phyloP scores from a whole-genome alignment of 2,329 filamentous ascomycete species.

The Xylariaceae sp. region DNA sequence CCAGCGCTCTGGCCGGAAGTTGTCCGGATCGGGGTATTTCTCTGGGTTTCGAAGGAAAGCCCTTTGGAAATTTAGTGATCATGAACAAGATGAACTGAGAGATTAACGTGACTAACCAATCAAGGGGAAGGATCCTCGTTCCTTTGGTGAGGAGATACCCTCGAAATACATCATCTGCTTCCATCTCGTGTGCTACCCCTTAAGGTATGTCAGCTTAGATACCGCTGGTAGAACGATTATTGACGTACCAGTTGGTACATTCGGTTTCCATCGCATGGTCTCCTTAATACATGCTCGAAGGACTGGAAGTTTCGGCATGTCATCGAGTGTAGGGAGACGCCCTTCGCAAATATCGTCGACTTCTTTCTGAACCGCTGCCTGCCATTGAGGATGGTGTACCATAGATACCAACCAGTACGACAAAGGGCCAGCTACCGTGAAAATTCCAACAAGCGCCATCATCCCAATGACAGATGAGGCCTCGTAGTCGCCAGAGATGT shows the following conservation, averaged over 20 bases:
- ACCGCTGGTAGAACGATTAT: neutral
- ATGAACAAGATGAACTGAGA: neutral
- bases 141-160: conserved; percentile 54
- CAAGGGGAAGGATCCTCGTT: conserved; percentile 44
- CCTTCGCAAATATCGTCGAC: conserved; percentile 48
- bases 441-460: conserved; percentile 43
- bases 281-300: conserved; percentile 51
- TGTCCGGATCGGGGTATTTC: conserved; percentile 52
- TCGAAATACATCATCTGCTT: conserved; percentile 52
- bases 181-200: conserved; percentile 55
- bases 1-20: conserved; percentile 58
- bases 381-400: conserved; percentile 52
- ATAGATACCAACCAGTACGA: conserved; percentile 46
- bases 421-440: conserved; percentile 41
- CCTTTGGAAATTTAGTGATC: conserved; percentile 35
- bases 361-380: conserved; percentile 47
- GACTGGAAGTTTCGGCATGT: conserved; percentile 45
- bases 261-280: conserved; percentile 49
- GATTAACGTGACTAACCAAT: conserved; percentile 38
- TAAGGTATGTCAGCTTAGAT: conserved; percentile 13
- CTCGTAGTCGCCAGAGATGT: conserved; percentile 37
- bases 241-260: conserved; percentile 44
- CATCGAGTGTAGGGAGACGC: conserved; percentile 46
- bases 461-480: conserved; percentile 41
- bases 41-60: conserved; percentile 55